phyloP scores from a whole-genome alignment of 306 rosid genomes.

The Sechiopsis laciniata region DNA sequence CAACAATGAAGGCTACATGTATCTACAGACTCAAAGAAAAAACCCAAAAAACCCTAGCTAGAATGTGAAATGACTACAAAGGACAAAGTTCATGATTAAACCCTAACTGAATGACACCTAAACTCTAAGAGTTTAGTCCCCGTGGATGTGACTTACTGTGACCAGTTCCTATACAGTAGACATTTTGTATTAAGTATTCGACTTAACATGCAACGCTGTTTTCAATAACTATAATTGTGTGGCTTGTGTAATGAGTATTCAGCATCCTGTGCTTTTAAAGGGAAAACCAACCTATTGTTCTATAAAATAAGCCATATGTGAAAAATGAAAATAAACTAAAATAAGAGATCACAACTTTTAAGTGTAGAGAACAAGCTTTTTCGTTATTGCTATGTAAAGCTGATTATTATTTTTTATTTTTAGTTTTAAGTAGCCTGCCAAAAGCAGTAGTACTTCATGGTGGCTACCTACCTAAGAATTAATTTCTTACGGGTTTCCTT shows the following conservation, averaged over 20 bases:
- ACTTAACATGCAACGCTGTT: not conserved
- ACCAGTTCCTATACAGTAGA: not conserved
- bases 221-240: not conserved
- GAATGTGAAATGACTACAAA: too few species aligned
- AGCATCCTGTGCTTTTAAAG: not conserved
- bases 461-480: too few species aligned
- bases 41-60: too few species aligned
- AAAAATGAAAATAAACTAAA: not conserved
- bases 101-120: too few species aligned
- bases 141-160: not conserved
- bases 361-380: not conserved
- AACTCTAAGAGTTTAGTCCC: not conserved
- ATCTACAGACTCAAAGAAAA: too few species aligned
- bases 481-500: too few species aligned
- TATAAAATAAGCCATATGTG: not conserved
- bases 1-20: too few species aligned
- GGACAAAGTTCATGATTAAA: too few species aligned
- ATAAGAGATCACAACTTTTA: not conserved
- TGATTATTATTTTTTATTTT: not conserved
- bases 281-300: slow-evolving; percentile 6
- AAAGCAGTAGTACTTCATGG: too few species aligned
- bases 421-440: not conserved
- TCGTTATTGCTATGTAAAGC: not conserved
- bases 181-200: not conserved
- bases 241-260: not conserved